Percentiles rank a stretch among this genome's conserved stretches.
phyloP scores from a whole-genome alignment of 2,329 filamentous ascomycete species.

The Sclerotinia minor region DNA sequence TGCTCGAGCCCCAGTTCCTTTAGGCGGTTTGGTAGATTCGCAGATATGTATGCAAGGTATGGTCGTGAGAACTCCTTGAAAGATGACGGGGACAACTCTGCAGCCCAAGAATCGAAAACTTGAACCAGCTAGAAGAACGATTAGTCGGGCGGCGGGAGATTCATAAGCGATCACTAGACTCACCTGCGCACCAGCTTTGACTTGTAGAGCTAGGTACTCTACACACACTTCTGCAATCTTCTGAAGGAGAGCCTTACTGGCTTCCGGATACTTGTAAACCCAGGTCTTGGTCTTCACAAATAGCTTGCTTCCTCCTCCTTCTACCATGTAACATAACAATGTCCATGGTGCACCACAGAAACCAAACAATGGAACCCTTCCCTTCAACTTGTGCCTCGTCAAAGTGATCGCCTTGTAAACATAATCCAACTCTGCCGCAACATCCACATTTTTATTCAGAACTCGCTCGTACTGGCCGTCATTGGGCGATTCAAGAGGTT shows the following conservation, averaged over 20 bases:
- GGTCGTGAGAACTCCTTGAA: slow-evolving; percentile 87
- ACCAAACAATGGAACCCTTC: slow-evolving; percentile 87
- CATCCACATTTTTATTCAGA: slow-evolving; percentile 76
- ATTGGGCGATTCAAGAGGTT: slow-evolving; percentile 74
- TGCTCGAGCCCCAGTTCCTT: slow-evolving; percentile 71
- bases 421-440: slow-evolving; percentile 81
- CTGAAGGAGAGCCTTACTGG: slow-evolving; percentile 76
- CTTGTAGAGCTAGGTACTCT: slow-evolving; percentile 89
- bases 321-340: slow-evolving; percentile 97
- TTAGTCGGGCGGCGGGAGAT: slow-evolving; percentile 2
- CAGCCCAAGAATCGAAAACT: slow-evolving; percentile 98
- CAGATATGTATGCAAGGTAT: slow-evolving; percentile 80
- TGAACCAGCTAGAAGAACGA: slow-evolving; percentile 68
- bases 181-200: slow-evolving; percentile 88
- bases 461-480: slow-evolving; percentile 82
- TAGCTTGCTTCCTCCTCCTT: slow-evolving; percentile 92
- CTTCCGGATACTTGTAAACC: slow-evolving; percentile 86
- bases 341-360: slow-evolving; percentile 99
- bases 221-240: slow-evolving; percentile 95
- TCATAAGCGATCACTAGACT: slow-evolving; percentile 24
- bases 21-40: slow-evolving; percentile 73
- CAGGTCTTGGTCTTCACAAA: slow-evolving; percentile 95
- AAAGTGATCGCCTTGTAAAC: slow-evolving; percentile 94
- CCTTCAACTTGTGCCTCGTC: slow-evolving; percentile 82
- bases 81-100: slow-evolving; percentile 79